phyloP scores from a whole-genome alignment of 1,284 basidiomycete species.

The Bjerkandera adusta region DNA sequence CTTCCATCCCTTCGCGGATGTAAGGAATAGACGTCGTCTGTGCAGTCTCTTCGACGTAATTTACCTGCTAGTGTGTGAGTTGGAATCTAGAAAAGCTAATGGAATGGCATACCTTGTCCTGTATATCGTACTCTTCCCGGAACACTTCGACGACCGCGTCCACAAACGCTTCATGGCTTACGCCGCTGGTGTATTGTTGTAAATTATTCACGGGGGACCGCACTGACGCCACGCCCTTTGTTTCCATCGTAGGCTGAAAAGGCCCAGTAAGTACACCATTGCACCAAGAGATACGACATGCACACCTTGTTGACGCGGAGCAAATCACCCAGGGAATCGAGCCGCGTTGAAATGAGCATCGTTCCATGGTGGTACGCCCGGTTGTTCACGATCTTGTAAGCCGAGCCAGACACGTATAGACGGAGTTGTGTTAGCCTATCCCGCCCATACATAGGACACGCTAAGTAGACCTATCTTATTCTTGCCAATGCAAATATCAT shows the following conservation, averaged over 20 bases:
- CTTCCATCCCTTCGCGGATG: constrained; percentile 66
- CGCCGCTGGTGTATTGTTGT: constrained; percentile 46
- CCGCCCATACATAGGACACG: constrained; percentile 5
- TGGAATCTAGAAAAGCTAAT: not conserved
- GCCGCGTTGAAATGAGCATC: constrained; percentile 90
- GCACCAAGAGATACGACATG: not conserved
- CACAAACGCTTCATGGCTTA: constrained; percentile 73
- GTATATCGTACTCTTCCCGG: constrained; percentile 55
- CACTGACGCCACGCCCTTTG: constrained; percentile 88
- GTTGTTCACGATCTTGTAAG: constrained; percentile 92
- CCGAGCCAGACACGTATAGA: constrained; percentile 89
- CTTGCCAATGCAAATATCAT: constrained; percentile 83
- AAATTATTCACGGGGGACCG: constrained; percentile 92
- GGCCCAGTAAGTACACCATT: not conserved
- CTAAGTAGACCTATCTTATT: constrained; percentile 67
- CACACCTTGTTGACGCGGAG: constrained; percentile 72
- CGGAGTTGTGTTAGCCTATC: constrained; percentile 16
- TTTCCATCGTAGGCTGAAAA: constrained; percentile 73
- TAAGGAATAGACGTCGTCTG: constrained; percentile 46
- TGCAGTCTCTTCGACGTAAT: constrained; percentile 43
- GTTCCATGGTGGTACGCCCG: constrained; percentile 98
- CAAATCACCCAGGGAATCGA: constrained; percentile 71
- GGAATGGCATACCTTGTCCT: constrained; percentile 35
- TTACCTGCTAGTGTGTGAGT: constrained; percentile 23
- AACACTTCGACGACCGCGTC: constrained; percentile 76